A percentile compares a stretch with the other conserved stretches of the same genome.
These are phyloP conservation scores for Beauveria caledonica DNA, from an alignment of 2,329 filamentous ascomycete genomes.

Conservation along the genomic window DNA sequence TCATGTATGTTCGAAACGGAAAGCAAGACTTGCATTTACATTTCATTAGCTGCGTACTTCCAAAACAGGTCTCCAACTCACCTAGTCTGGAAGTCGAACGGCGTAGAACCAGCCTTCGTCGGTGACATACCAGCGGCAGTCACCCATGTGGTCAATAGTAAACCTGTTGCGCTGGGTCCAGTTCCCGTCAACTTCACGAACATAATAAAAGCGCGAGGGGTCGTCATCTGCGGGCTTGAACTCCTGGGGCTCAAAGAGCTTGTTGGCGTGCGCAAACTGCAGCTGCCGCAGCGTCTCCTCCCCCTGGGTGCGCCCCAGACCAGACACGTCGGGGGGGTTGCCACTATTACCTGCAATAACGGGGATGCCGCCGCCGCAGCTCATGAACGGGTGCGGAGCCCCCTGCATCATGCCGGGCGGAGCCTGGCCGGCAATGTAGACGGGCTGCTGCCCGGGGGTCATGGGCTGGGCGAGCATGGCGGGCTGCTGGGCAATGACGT, in stretches of 20 bases:
- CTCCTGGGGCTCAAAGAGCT: conserved; percentile 49
- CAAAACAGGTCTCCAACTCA: neutral
- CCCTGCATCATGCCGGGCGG: neutral
- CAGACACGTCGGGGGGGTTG: conserved; percentile 40
- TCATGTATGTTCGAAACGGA: neutral
- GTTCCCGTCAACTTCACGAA: conserved; percentile 51
- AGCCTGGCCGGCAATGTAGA: conserved; percentile 22
- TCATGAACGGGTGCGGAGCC: conserved; percentile 8
- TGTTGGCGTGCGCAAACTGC: conserved; percentile 40
- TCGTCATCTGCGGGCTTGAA: conserved; percentile 56
- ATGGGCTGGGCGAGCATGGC: conserved; percentile 17
- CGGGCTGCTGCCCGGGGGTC: conserved; percentile 19
- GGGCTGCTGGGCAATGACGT: conserved; percentile 27
- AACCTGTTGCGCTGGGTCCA: conserved; percentile 52
- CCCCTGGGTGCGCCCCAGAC: conserved; percentile 41
- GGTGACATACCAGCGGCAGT: conserved; percentile 51
- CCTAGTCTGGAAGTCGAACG: conserved; percentile 39
- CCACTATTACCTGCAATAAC: conserved; percentile 34
- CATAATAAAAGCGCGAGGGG: conserved; percentile 52
- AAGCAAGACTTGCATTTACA: neutral
- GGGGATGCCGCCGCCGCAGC: conserved; percentile 17
- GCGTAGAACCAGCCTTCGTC: conserved; percentile 54
- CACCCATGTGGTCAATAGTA: conserved; percentile 50
- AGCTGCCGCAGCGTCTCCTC: conserved; percentile 41
- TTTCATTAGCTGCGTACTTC: neutral